phyloP scores from a whole-genome alignment of 176 grass and related monocot species.

The Avena atlantica region DNA sequence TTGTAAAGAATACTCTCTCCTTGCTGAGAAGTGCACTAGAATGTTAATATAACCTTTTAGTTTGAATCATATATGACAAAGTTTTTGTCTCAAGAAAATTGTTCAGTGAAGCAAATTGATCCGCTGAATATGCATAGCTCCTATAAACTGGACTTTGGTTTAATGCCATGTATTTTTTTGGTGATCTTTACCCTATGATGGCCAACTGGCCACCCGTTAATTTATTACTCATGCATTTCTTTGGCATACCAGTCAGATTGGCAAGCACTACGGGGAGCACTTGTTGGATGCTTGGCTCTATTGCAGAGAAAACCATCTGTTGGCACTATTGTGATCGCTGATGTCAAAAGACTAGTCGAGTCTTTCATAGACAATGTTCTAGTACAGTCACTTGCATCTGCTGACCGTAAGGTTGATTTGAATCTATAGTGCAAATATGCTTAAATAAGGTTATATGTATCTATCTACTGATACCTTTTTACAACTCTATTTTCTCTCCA shows the following conservation, averaged over 20 bases:
- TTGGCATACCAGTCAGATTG: conserved; percentile 81
- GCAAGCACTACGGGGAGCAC: conserved; percentile 75
- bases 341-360: conserved; percentile 72
- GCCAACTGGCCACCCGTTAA: conserved; percentile 6
- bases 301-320: conserved; percentile 73
- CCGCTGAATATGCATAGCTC: conserved; percentile 26
- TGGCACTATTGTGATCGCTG: conserved; percentile 55
- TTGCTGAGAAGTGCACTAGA: not conserved
- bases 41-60: not conserved
- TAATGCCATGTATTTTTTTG: conserved; percentile 1
- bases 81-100: conserved; percentile 32
- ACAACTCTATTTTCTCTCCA: conserved; percentile 53
- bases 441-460: conserved; percentile 36
- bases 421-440: conserved; percentile 37
- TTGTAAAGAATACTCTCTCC: not conserved
- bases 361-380: conserved; percentile 72
- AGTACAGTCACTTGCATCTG: conserved; percentile 73
- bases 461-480: conserved; percentile 24
- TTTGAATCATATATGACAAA: conserved; percentile 6
- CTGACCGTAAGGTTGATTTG: conserved; percentile 82
- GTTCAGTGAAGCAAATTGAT: conserved; percentile 27
- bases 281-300: conserved; percentile 81
- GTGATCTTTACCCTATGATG: conserved; percentile 23
- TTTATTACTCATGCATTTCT: conserved; percentile 27
- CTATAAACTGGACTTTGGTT: not conserved